These are phyloP conservation scores for Cyberlindnera sargentensis DNA, from an alignment of 805 yeast species.

Conservation along the genomic window DNA sequence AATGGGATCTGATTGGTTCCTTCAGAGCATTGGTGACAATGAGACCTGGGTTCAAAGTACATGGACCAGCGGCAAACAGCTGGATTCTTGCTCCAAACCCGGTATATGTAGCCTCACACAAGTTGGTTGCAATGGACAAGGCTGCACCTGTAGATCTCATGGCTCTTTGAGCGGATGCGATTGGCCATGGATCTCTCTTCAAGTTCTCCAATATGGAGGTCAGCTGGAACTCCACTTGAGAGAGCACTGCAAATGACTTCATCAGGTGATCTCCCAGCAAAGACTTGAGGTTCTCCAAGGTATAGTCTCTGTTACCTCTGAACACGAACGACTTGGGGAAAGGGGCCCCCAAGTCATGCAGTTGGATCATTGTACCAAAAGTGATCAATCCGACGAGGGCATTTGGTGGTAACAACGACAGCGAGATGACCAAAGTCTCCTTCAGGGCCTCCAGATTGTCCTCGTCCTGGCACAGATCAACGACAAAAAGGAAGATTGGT, in stretches of 20 bases:
- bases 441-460: conserved; percentile 81
- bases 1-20: conserved; percentile 96
- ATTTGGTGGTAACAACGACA: conserved; percentile 81
- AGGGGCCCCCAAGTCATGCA: conserved; percentile 70
- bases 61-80: conserved; percentile 90
- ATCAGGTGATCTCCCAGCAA: conserved; percentile 44
- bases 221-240: conserved; percentile 75
- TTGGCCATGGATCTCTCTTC: conserved; percentile 82
- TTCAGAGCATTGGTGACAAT: conserved; percentile 87
- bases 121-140: conserved; percentile 70
- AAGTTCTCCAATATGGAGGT: conserved; percentile 73
- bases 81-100: conserved; percentile 85
- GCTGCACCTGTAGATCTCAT: conserved; percentile 93
- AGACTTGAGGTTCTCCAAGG: conserved; percentile 45
- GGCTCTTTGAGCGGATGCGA: conserved; percentile 76
- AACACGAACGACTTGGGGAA: conserved; percentile 75
- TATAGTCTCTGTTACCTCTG: conserved; percentile 83
- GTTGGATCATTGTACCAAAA: conserved; percentile 83
- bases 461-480: conserved; percentile 84
- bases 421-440: conserved; percentile 68
- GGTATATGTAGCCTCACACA: conserved; percentile 76
- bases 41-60: conserved; percentile 91
- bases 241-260: conserved; percentile 67
- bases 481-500: conserved; percentile 78
- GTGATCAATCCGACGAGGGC: conserved; percentile 85